Conservation (phyloP, 2,329 filamentous ascomycete genomes). For the Paraphoma sp. region DNA sequence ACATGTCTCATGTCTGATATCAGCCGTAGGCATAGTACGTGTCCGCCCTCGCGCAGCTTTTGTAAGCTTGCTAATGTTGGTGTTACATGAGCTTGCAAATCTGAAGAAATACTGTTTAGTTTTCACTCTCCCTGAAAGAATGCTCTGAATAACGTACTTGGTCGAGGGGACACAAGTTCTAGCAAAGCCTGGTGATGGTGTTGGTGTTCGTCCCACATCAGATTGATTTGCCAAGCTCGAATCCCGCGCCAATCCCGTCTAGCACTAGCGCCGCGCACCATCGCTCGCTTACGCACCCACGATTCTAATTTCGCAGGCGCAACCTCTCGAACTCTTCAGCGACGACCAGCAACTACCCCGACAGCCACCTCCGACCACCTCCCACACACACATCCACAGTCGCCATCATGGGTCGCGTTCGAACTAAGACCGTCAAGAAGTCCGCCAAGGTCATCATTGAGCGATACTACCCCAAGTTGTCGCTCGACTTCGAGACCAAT, state of each 20-base stretch:
- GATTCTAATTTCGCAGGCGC: not conserved
- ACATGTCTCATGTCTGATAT: not conserved
- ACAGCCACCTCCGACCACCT: constrained; percentile 35
- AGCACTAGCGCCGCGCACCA: not conserved
- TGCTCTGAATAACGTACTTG: too few species aligned
- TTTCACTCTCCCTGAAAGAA: too few species aligned
- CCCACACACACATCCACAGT: constrained; percentile 32
- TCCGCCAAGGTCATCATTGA: constrained; percentile 99
- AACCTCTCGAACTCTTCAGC: constrained; percentile 17
- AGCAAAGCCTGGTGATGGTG: too few species aligned
- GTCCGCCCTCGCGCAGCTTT: too few species aligned
- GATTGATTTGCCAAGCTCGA: not conserved
- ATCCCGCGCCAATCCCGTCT: not conserved
- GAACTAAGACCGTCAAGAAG: constrained; percentile 75
- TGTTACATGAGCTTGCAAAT: too few species aligned
- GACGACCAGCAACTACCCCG: constrained; percentile 36
- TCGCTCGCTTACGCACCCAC: too few species aligned
- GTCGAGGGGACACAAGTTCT: too few species aligned
- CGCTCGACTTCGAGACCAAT: constrained; percentile 99
- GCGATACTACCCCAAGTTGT: constrained; percentile 83
- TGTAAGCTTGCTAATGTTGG: too few species aligned
- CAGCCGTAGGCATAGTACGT: too few species aligned
- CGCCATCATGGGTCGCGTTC: constrained; percentile 63
- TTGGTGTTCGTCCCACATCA: too few species aligned
- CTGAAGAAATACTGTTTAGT: too few species aligned